A percentile compares a stretch with the other conserved stretches of the same genome.
These are phyloP conservation scores for Teunomyces funiuensis DNA, from an alignment of 805 yeast species.

Conservation along the genomic window DNA sequence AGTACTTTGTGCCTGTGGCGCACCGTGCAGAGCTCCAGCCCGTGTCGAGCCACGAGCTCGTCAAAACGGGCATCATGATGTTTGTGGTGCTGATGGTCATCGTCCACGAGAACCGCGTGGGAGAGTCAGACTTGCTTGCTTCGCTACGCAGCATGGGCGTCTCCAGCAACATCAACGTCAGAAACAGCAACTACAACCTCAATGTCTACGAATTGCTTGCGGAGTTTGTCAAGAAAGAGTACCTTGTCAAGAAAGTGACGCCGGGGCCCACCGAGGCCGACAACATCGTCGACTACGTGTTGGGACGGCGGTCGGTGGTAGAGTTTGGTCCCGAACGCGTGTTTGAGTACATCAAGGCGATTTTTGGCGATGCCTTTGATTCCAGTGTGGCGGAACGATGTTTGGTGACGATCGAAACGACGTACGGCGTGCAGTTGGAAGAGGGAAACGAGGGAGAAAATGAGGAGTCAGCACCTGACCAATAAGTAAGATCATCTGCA, in stretches of 20 bases:
- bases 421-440: slow-evolving; percentile 18
- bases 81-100: slow-evolving; percentile 30
- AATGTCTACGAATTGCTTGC: slow-evolving; percentile 21
- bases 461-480: neutral
- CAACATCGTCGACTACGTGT: slow-evolving; percentile 20
- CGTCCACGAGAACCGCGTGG: slow-evolving; percentile 30
- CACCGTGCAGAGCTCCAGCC: slow-evolving; percentile 16
- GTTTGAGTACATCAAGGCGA: slow-evolving; percentile 21
- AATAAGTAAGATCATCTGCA: too few relatives aligned
- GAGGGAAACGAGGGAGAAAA: slow-evolving; percentile 8
- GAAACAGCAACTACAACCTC: slow-evolving; percentile 13
- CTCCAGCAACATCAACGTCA: slow-evolving; percentile 10
- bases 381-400: slow-evolving; percentile 16
- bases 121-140: slow-evolving; percentile 24
- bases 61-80: slow-evolving; percentile 31
- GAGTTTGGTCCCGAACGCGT: slow-evolving; percentile 35
- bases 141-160: slow-evolving; percentile 22
- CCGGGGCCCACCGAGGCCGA: slow-evolving; percentile 13
- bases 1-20: slow-evolving; percentile 25
- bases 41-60: slow-evolving; percentile 24
- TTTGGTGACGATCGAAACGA: slow-evolving; percentile 24
- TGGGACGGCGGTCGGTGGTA: slow-evolving; percentile 33
- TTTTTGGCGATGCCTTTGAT: slow-evolving; percentile 27
- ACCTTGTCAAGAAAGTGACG: slow-evolving; percentile 19
- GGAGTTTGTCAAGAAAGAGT: slow-evolving; percentile 31